phyloP scores from a whole-genome alignment of 331 rosid species.

The Malus hybrid region DNA sequence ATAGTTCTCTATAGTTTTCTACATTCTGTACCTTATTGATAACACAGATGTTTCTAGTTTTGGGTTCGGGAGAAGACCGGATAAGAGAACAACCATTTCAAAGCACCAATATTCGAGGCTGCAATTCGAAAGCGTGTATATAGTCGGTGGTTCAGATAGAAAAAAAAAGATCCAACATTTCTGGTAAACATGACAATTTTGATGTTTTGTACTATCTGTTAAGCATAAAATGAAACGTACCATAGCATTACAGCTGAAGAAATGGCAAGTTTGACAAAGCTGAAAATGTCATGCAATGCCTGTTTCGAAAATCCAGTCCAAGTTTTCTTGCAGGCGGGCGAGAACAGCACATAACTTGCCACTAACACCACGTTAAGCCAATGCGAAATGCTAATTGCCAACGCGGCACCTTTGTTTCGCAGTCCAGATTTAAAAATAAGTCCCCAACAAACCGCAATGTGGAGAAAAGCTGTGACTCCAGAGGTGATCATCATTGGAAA shows the following conservation, averaged over 20 bases:
- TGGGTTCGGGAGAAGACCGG: slow-evolving; percentile 63
- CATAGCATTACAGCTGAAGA: slow-evolving; percentile 68
- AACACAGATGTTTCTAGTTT: slow-evolving; percentile 55
- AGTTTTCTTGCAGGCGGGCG: slow-evolving; percentile 35
- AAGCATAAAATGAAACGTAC: background rate
- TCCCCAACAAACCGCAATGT: slow-evolving; percentile 41
- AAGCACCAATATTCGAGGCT: slow-evolving; percentile 61
- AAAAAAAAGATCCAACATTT: too few species aligned
- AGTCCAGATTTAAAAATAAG: slow-evolving; percentile 32
- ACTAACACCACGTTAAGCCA: slow-evolving; percentile 48
- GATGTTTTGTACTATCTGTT: too few species aligned
- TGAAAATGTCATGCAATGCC: slow-evolving; percentile 30
- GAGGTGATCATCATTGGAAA: slow-evolving; percentile 45
- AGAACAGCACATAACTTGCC: slow-evolving; percentile 27
- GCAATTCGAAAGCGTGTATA: background rate
- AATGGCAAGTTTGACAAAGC: slow-evolving; percentile 47
- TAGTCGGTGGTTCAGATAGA: too few species aligned
- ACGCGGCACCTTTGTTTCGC: slow-evolving; percentile 53
- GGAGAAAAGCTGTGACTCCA: slow-evolving; percentile 40
- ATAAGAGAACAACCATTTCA: slow-evolving; percentile 65
- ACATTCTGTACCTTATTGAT: slow-evolving; percentile 24
- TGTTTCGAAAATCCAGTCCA: slow-evolving; percentile 54
- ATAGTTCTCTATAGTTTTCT: background rate
- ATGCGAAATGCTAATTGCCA: slow-evolving; percentile 46
- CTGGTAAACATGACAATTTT: too few species aligned